Conservation (phyloP, 2,329 filamentous ascomycete genomes). For the Diplodia mutila region DNA sequence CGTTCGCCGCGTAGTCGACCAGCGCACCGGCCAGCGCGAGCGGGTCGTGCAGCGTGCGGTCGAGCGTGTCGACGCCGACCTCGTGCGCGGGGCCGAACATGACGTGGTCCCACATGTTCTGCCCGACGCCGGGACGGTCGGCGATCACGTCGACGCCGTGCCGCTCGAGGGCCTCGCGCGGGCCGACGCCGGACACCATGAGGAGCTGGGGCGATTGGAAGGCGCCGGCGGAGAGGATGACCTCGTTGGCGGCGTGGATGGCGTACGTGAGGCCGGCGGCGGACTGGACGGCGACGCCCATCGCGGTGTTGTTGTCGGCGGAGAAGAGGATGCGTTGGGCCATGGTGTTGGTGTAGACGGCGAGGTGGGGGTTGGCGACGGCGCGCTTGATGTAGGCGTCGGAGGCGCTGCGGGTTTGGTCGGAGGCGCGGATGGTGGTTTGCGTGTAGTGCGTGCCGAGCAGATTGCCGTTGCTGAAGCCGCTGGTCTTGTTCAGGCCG, state of each 20-base stretch:
- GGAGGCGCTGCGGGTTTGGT: constrained; percentile 33
- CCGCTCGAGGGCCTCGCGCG: constrained; percentile 31
- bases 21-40: constrained; percentile 29
- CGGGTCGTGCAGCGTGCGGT: constrained; percentile 30
- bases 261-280: constrained; percentile 25
- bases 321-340: constrained; percentile 44
- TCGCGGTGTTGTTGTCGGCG: constrained; percentile 32
- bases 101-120: constrained; percentile 37
- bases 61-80: constrained; percentile 30
- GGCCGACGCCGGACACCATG: constrained; percentile 47
- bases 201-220: constrained; percentile 48
- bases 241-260: constrained; percentile 43
- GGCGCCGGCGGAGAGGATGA: constrained; percentile 50
- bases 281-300: constrained; percentile 31
- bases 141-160: constrained; percentile 32
- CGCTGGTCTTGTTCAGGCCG: constrained; percentile 30
- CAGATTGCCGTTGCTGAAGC: constrained; percentile 34
- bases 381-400: constrained; percentile 29
- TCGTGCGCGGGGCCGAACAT: constrained; percentile 33
- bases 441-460: constrained; percentile 33
- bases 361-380: constrained; percentile 6
- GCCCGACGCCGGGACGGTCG: constrained; percentile 33
- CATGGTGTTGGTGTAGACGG: constrained; percentile 39
- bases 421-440: constrained; percentile 38
- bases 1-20: constrained; percentile 27